Evolutionary conservation across 768 basidiomycete genomes (phyloP).

Genomic region (Mycena olivaceomarginata): DNA sequence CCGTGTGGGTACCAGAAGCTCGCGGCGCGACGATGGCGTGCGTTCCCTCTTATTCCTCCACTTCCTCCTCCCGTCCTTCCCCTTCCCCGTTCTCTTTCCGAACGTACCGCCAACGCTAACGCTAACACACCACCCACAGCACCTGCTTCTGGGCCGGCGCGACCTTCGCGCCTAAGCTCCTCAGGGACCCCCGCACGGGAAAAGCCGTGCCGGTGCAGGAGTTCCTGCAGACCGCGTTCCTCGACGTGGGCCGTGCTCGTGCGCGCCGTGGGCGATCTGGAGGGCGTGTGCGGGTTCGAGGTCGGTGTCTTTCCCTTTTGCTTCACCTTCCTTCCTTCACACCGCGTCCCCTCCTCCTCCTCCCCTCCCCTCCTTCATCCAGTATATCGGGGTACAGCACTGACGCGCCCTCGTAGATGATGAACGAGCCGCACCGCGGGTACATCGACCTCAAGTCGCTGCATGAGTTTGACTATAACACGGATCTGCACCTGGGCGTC

Average conservation of each 20-base stretch:
- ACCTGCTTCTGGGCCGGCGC: conserved; percentile 97
- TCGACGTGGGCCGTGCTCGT: conserved; percentile 83
- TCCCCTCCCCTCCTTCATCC: no score
- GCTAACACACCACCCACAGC: conserved; percentile 58
- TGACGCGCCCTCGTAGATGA: conserved; percentile 69
- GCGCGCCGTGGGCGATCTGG: conserved; percentile 80
- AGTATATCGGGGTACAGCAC: no score
- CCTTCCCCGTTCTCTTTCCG: no score
- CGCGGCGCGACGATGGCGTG: conserved; percentile 95
- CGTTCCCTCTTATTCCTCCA: conserved; percentile 50
- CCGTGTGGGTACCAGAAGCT: conserved; percentile 96
- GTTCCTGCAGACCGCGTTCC: conserved; percentile 89
- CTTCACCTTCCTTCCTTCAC: background rate
- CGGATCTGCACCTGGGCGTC: conserved; percentile 90
- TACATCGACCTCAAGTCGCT: conserved; percentile 91
- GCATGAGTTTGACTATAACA: conserved; percentile 94
- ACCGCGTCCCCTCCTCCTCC: no score
- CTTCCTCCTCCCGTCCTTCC: no score
- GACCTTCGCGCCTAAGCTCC: conserved; percentile 87
- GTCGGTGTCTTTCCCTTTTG: conserved; percentile 64
- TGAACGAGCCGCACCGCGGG: conserved; percentile 97
- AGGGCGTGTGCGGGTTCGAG: conserved; percentile 93
- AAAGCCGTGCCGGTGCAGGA: conserved; percentile 81
- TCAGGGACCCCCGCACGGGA: conserved; percentile 64
- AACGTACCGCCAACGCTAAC: no score